A percentile compares a stretch with the other conserved stretches of the same genome.
These are phyloP conservation scores for Phalaenopsis aphrodite DNA, from an alignment of 106 monocot species.

Conservation along the genomic window DNA sequence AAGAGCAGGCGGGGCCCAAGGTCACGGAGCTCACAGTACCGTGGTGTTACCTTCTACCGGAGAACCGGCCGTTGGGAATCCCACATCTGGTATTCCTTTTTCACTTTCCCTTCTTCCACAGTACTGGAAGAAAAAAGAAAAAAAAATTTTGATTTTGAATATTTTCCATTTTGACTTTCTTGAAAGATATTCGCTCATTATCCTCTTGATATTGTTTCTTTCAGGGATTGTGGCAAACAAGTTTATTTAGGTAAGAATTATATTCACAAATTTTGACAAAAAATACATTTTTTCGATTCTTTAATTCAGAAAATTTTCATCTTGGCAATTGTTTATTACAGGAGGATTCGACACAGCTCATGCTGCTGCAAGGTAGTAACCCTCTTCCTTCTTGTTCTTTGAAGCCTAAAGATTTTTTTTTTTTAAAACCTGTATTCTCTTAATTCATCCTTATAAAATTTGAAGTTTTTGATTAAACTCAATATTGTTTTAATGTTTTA, in stretches of 20 bases:
- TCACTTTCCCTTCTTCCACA: not conserved
- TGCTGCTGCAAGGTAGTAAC: constrained; percentile 47
- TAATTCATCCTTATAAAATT: not conserved
- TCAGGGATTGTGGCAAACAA: constrained; percentile 87
- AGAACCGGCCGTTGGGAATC: constrained; percentile 59
- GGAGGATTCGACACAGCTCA: constrained; percentile 87
- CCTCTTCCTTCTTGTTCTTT: not conserved
- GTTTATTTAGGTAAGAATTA: constrained; percentile 65
- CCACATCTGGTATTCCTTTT: constrained; percentile 26
- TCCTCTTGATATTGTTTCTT: not conserved
- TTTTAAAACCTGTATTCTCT: not conserved
- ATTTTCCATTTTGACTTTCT: not conserved
- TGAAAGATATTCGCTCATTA: not conserved
- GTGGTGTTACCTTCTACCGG: constrained; percentile 43
- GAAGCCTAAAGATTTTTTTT: not conserved
- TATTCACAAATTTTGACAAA: not conserved
- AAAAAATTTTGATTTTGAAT: not conserved
- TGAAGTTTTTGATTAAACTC: not conserved
- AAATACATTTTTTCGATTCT: not conserved
- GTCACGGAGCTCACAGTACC: constrained; percentile 48
- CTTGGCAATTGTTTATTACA: constrained; percentile 12
- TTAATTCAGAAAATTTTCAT: not conserved
- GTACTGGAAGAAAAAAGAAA: not conserved
- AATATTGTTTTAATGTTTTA: not conserved
- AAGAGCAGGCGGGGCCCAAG: constrained; percentile 40